Conservation (phyloP, 495 filamentous ascomycete species). For the Aspergillus ostianus region DNA sequence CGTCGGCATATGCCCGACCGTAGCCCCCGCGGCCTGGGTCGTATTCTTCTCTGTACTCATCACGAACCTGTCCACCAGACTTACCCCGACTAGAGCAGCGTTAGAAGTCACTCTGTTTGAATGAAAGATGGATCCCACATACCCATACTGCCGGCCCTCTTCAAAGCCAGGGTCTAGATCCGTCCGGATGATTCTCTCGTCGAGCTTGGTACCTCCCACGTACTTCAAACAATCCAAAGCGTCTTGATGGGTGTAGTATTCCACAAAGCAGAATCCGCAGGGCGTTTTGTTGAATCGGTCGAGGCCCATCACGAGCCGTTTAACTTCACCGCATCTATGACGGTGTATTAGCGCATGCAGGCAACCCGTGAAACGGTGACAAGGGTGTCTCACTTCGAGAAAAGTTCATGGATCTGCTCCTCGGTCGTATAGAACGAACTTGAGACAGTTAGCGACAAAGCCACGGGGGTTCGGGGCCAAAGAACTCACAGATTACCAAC, state of each 20-base stretch:
- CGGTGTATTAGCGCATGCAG: constrained; percentile 2
- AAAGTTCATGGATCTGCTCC: constrained; percentile 97
- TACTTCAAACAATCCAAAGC: constrained; percentile 98
- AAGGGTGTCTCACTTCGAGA: constrained; percentile 64
- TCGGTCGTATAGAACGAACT: constrained; percentile 99
- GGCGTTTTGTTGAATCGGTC: constrained; percentile 96
- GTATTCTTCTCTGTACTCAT: constrained; percentile 95
- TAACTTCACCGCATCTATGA: constrained; percentile 85
- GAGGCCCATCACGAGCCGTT: constrained; percentile 96
- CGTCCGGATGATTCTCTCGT: constrained; percentile 95
- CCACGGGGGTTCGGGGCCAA: not conserved
- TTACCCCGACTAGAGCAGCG: constrained; percentile 63
- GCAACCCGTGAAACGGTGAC: not conserved
- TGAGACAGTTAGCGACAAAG: constrained; percentile 41
- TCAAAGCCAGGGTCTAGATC: constrained; percentile 95
- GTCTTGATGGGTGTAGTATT: constrained; percentile 97
- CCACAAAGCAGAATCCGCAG: constrained; percentile 98
- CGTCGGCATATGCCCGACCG: constrained; percentile 64
- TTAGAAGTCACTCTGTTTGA: constrained; percentile 14
- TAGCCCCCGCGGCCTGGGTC: constrained; percentile 91
- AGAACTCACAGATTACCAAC: constrained; percentile 87
- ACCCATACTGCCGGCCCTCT: constrained; percentile 94
- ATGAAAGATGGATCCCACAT: constrained; percentile 15
- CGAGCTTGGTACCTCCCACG: constrained; percentile 96
- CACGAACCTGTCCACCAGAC: constrained; percentile 93